Percentiles rank a stretch among this genome's conserved stretches.
Conservation (phyloP, 2,329 filamentous ascomycete species). For the Fusarium foetens region DNA sequence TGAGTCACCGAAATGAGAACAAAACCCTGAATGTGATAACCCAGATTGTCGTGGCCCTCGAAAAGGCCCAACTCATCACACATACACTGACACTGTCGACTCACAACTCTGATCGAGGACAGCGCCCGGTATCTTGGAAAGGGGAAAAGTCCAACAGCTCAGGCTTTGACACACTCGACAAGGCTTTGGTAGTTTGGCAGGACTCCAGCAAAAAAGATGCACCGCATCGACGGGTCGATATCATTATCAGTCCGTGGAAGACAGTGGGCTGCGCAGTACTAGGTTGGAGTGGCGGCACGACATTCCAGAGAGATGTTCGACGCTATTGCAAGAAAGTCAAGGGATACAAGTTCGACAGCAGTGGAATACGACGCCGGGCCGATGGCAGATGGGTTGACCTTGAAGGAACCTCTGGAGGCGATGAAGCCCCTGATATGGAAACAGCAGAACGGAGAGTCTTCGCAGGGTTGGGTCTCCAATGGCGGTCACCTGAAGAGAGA, state of each 20-base stretch:
- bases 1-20: conserved; percentile 79
- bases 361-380: conserved; percentile 76
- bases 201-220: conserved; percentile 27
- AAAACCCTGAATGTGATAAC: conserved; percentile 77
- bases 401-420: conserved; percentile 58
- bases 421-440: conserved; percentile 69
- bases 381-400: conserved; percentile 79
- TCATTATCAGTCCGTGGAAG: conserved; percentile 89
- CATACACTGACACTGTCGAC: conserved; percentile 80
- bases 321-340: conserved; percentile 79
- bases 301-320: conserved; percentile 87
- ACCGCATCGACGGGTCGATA: conserved; percentile 86
- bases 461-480: conserved; percentile 76
- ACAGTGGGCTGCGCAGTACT: conserved; percentile 88
- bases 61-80: conserved; percentile 76
- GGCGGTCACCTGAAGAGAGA: conserved; percentile 72
- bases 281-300: conserved; percentile 89
- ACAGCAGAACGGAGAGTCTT: conserved; percentile 86
- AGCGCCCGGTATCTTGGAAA: conserved; percentile 67
- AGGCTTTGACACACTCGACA: conserved; percentile 90
- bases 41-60: conserved; percentile 76
- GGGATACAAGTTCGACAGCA: conserved; percentile 89
- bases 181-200: conserved; percentile 93
- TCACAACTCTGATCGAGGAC: conserved; percentile 76
- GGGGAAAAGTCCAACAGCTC: conserved; percentile 55